Base-by-base conservation (phyloP, 495 filamentous ascomycete genomes). In the Penicillium pulvis region DNA sequence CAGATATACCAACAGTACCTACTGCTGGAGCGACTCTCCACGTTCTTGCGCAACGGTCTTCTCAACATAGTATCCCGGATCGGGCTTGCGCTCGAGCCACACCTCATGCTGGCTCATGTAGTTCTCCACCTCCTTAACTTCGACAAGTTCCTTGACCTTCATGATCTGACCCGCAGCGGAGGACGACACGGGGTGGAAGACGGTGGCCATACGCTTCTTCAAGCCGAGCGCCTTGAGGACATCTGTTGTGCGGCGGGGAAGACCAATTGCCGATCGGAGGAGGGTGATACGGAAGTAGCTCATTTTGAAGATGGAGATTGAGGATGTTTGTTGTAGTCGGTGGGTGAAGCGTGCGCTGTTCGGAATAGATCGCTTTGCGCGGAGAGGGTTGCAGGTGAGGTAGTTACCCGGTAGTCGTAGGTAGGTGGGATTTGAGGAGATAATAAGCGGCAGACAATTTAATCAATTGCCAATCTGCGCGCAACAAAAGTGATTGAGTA, bases 261-360 rank as follows among this genome's bases (percentile, higher is more conserved):
- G 86, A 66, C 95, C 95, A 76, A 99, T 99, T 59, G 88, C 87
- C 58, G 88, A 92, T 65, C 95, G 93, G 70, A 94, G 80, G 62
- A 98, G 90, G 62, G 93, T 97, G 70, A 99, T 91, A 66, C 91
- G 89, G 83, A 98, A 98, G 83, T 83, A 98, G 57, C 89, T 83
- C 91, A 96, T 96, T 71, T 60, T 83, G 51, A 30, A 26, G 31
- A 49, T 52, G 57, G 47, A 23, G 23, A 28, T 30, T 24, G 31
- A 33, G 51, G 50, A 10, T 46, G 60, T 43, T 14, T 55, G 57
- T 26, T 35, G n/a, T 57, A 28, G 36, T 51, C 12, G 30, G 28
- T 19, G 50, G 50, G 7, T 20, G 16, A 45, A n/a, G 17, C 16
- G 42, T 3, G 33, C 36, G 46, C 26, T 11, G 26, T 49, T 24